Evolutionary conservation across 225 moss, liverwort and hornwort species (phyloP), one percentile per base, ranked within the genome.

Genomic region (Antitrichia curtipendula): DNA sequence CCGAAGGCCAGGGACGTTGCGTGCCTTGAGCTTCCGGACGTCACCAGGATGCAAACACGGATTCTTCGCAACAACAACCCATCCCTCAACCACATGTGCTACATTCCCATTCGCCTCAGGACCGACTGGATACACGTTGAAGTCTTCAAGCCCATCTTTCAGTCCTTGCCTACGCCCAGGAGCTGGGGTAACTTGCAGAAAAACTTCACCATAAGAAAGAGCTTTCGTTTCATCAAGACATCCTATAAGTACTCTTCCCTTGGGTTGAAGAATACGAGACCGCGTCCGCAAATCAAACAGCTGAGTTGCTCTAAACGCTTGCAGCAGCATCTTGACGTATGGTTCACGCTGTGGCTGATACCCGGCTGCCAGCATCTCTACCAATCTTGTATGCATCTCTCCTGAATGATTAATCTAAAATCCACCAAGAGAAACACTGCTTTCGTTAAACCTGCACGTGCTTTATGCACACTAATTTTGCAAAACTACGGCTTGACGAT

Each of bases 21-120:
- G 94, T 83, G 95, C 99, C 84, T 91, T 92, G 64, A 97, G 91
- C 82, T 88, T 88, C 77, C 99, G 93, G 70, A 97, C 71, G 88
- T 99, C 99, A 63, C 99, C 99, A 38, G 99, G 99, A 87, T 99
- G 96, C 57, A 96, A 89, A 86, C 99, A 97, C 28, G 99, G 99
- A 89, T 97, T 99, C 84, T 97, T 99, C 4, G 94, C 95, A 66
- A 96, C 92, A 81, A 97, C 90, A 8, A 99, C 95, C 86, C 91
- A 90, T 54, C 91, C 91, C 82, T 94, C 96, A 64, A 99, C 94
- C 59, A 97, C 94, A 78, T 61, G 84, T 49, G 87, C 92, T 82
- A 84, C 75, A 61, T 80, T 84, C 71, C 60, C 82, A 52, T 82
- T 58, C 78, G 62, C 88, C 73, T 75, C 54, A 58, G 80, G 56